Conservation (phyloP, 2,329 filamentous ascomycete genomes). For the Clarireedia paspali region DNA sequence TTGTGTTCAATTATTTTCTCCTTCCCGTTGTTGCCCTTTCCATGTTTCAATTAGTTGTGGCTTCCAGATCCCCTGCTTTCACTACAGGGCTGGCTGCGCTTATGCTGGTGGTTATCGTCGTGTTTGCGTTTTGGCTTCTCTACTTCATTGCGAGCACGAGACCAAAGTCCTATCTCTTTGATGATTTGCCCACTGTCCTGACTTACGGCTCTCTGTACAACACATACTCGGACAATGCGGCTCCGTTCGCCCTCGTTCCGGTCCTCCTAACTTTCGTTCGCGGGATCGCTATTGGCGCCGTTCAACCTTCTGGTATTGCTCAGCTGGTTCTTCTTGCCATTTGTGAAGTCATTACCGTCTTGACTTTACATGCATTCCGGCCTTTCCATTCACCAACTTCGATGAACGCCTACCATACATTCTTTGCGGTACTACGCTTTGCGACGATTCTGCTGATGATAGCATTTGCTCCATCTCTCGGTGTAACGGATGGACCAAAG, state of each 20-base stretch:
- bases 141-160: constrained; percentile 72
- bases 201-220: constrained; percentile 94
- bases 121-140: constrained; percentile 71
- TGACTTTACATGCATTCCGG: constrained; percentile 81
- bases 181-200: constrained; percentile 83
- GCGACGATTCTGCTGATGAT: constrained; percentile 69
- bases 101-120: constrained; percentile 64
- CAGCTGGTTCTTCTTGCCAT: constrained; percentile 89
- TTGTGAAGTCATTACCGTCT: constrained; percentile 83
- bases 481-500: constrained; percentile 69
- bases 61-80: constrained; percentile 57
- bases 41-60: constrained; percentile 82
- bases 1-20: constrained; percentile 89
- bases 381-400: constrained; percentile 88
- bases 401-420: constrained; percentile 92
- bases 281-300: constrained; percentile 83
- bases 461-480: constrained; percentile 76
- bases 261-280: constrained; percentile 78
- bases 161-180: constrained; percentile 81
- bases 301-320: constrained; percentile 87
- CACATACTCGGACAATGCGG: constrained; percentile 89
- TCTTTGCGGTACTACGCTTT: constrained; percentile 73
- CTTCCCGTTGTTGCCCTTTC: constrained; percentile 81
- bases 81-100: constrained; percentile 69
- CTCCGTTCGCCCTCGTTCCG: constrained; percentile 82